A percentile compares a stretch with the other conserved stretches of the same genome.
These are phyloP conservation scores for Nitzschia sp. DNA, from an alignment of 108 stramenopile species.

Conservation along the genomic window DNA sequence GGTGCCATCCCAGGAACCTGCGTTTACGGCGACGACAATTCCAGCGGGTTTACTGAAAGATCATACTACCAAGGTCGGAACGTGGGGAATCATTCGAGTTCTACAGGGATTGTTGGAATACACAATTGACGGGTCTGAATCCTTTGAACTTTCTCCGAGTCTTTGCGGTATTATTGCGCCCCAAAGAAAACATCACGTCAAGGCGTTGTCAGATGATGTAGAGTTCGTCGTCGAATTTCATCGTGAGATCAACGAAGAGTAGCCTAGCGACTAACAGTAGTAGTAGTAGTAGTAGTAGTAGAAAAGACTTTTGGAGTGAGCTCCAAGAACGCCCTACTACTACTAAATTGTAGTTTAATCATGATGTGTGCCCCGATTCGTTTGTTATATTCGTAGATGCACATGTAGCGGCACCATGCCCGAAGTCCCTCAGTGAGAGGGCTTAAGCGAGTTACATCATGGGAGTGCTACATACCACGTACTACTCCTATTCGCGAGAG, in stretches of 20 bases:
- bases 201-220: constrained; percentile 44
- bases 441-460: no score
- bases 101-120: constrained; percentile 44
- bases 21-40: constrained; percentile 33
- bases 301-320: no score
- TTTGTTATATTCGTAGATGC: no score
- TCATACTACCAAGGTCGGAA: constrained; percentile 59
- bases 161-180: constrained; percentile 45
- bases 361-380: no score
- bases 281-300: no score
- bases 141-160: constrained; percentile 1
- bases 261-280: no score
- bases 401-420: no score
- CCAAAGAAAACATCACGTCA: constrained; percentile 38
- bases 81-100: constrained; percentile 56
- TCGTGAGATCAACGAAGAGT: not conserved
- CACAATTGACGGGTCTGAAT: constrained; percentile 3
- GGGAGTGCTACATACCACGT: no score
- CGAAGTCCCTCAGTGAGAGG: no score
- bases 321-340: no score
- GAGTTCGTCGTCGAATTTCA: constrained; percentile 61
- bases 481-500: no score
- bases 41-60: constrained; percentile 46
- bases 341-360: no score
- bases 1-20: constrained; percentile 31